Percentiles rank a stretch among this genome's conserved stretches.
Evolutionary conservation across 192 early-diverging fungal genomes (phyloP).

Genomic region (Backusella psychrophila): DNA sequence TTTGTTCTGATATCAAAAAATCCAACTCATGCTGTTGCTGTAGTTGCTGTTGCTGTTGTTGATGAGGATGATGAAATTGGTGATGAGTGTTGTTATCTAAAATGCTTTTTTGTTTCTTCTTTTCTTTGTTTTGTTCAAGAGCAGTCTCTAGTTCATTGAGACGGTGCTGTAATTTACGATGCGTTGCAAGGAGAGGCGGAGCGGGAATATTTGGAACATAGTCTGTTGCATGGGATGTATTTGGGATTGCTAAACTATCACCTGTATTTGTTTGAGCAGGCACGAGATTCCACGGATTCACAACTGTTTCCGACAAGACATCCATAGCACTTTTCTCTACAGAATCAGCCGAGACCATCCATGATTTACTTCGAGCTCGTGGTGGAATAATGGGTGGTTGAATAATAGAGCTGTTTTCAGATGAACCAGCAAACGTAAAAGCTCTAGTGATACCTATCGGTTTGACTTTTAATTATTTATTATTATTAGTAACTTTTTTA

Average conservation of each 20-base stretch:
- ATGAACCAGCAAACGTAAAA: neutral
- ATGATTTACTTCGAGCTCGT: conserved; percentile 9
- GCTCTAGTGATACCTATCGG: neutral
- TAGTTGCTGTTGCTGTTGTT: conserved; percentile 38
- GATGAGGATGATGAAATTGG: conserved; percentile 22
- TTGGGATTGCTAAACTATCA: conserved; percentile 36
- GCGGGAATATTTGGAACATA: conserved; percentile 58
- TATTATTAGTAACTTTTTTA: neutral
- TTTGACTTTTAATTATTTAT: neutral
- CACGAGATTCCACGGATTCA: conserved; percentile 48
- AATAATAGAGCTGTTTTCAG: neutral
- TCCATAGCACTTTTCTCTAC: conserved; percentile 2
- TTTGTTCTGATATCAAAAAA: neutral
- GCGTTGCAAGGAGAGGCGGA: conserved; percentile 48
- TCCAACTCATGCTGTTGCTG: neutral
- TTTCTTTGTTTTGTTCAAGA: conserved; percentile 30
- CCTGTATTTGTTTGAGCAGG: conserved; percentile 46
- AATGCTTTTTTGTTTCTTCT: neutral
- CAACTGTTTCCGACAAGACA: conserved; percentile 45
- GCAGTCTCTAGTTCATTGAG: conserved; percentile 33
- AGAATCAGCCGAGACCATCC: neutral
- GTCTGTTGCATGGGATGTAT: conserved; percentile 34
- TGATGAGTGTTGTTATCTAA: neutral
- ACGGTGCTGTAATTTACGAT: conserved; percentile 50
- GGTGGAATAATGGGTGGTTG: neutral